Evolutionary conservation across 1,284 basidiomycete genomes (phyloP).

Genomic region (Ustilago trichophora): DNA sequence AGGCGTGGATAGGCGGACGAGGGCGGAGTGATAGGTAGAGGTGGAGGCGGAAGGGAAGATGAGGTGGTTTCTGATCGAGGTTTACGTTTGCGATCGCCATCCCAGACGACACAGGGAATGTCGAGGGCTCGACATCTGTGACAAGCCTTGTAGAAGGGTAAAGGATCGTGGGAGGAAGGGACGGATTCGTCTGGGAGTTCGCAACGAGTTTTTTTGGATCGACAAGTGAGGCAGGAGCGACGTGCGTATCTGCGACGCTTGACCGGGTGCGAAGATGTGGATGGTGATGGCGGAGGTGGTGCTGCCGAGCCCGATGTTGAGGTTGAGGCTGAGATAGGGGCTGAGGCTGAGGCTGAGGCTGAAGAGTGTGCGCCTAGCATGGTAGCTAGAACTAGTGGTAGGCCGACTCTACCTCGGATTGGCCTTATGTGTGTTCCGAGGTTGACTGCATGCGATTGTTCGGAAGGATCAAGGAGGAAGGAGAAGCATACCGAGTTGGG

Average conservation of each 20-base stretch:
- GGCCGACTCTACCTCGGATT: too few relatives aligned
- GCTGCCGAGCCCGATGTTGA: too few relatives aligned
- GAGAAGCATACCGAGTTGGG: too few relatives aligned
- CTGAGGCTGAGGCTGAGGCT: not conserved
- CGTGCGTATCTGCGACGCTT: conserved; percentile 30
- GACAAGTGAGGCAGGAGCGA: conserved; percentile 43
- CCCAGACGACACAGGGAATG: conserved; percentile 40
- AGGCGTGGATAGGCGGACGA: not conserved
- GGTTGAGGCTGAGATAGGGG: not conserved
- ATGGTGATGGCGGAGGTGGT: not conserved
- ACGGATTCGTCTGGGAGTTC: conserved; percentile 39
- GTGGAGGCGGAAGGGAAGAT: not conserved
- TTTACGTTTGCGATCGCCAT: too few relatives aligned
- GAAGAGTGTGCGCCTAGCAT: too few relatives aligned
- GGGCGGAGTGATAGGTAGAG: not conserved
- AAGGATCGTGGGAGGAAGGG: conserved; percentile 21
- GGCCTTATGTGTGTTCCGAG: too few relatives aligned
- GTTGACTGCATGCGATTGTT: too few relatives aligned
- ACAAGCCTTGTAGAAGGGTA: conserved; percentile 28
- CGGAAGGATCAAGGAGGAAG: too few relatives aligned
- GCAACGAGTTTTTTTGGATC: conserved; percentile 47
- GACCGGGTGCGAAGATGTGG: conserved; percentile 7
- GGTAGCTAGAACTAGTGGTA: too few relatives aligned
- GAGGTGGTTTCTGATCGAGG: too few relatives aligned
- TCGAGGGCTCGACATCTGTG: conserved; percentile 35